Evolutionary conservation across 305 asterid genomes (phyloP).

Genomic region (Solanum aculeatissimum): DNA sequence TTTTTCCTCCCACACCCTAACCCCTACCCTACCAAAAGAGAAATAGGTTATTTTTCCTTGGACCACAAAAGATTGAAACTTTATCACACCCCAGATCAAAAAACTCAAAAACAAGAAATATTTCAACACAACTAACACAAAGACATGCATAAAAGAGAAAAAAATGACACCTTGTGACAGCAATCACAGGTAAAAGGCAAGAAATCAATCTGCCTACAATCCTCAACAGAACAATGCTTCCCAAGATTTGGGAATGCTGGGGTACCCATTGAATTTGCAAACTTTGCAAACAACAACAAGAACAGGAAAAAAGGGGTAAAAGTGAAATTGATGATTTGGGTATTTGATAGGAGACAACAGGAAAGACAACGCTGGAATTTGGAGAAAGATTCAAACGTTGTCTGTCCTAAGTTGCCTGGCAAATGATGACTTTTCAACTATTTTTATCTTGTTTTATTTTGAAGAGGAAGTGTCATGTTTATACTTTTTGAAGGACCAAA

Average conservation of each 20-base stretch:
- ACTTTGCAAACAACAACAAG: neutral
- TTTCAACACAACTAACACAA: neutral
- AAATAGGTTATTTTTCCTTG: neutral
- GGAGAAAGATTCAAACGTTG: neutral
- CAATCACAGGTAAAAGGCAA: conserved; percentile 95
- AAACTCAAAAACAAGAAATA: neutral
- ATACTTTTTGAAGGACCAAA: too few relatives aligned
- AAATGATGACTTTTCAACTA: neutral
- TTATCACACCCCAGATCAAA: neutral
- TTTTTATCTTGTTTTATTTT: neutral
- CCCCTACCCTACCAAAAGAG: neutral
- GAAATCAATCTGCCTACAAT: conserved; percentile 91
- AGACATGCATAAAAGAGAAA: neutral
- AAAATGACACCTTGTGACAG: conserved; percentile 44
- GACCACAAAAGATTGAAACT: neutral
- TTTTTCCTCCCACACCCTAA: neutral
- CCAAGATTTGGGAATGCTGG: conserved; percentile 87
- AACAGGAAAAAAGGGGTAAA: neutral
- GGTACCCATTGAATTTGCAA: conserved; percentile 48
- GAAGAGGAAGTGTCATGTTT: too few relatives aligned
- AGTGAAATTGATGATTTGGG: neutral
- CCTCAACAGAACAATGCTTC: conserved; percentile 80
- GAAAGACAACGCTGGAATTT: neutral
- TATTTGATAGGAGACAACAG: neutral
- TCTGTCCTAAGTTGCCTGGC: neutral